Percentiles rank a stretch among this genome's conserved stretches.
Evolutionary conservation across 257 asterid species (phyloP).

Genomic region (Craterostigma plantagineum): DNA sequence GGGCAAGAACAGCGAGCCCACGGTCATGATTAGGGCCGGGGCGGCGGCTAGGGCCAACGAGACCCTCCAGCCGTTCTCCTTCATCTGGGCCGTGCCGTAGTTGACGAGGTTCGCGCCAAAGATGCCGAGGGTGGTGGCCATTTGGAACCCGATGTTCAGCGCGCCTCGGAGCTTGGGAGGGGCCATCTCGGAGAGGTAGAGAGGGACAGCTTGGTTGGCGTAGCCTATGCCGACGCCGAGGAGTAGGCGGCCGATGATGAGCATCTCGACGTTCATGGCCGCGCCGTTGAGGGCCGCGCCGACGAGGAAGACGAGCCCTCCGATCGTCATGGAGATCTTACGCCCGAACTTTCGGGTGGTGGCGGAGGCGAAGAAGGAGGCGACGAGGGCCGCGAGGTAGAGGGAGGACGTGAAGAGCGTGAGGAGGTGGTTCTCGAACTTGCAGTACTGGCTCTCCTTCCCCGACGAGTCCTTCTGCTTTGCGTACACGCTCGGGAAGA

Average conservation of each 20-base stretch:
- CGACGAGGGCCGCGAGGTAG: constrained; percentile 63
- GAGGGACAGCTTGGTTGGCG: constrained; percentile 72
- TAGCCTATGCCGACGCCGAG: constrained; percentile 83
- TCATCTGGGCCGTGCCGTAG: constrained; percentile 38
- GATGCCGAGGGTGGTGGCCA: constrained; percentile 46
- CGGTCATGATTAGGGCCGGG: constrained; percentile 59
- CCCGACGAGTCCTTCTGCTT: constrained; percentile 27
- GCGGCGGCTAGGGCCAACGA: constrained; percentile 68
- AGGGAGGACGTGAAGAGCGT: constrained; percentile 81
- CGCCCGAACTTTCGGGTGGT: constrained; percentile 45
- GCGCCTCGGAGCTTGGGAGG: constrained; percentile 55
- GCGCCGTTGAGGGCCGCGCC: constrained; percentile 72
- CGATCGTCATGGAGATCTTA: constrained; percentile 54
- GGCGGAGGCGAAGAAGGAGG: constrained; percentile 21
- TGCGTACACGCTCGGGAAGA: constrained; percentile 41
- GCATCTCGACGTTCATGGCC: constrained; percentile 45
- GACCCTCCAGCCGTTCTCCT: constrained; percentile 58
- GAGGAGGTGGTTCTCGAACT: constrained; percentile 48
- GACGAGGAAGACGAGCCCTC: constrained; percentile 46
- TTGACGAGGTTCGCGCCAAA: constrained; percentile 38
- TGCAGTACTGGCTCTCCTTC: constrained; percentile 54
- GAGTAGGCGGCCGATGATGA: constrained; percentile 63
- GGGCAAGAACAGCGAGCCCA: constrained; percentile 60
- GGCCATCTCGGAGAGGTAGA: constrained; percentile 61
- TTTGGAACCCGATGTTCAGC: constrained; percentile 45